phyloP scores from a whole-genome alignment of 2,329 filamentous ascomycete species.

The Leptographium wingfieldii region DNA sequence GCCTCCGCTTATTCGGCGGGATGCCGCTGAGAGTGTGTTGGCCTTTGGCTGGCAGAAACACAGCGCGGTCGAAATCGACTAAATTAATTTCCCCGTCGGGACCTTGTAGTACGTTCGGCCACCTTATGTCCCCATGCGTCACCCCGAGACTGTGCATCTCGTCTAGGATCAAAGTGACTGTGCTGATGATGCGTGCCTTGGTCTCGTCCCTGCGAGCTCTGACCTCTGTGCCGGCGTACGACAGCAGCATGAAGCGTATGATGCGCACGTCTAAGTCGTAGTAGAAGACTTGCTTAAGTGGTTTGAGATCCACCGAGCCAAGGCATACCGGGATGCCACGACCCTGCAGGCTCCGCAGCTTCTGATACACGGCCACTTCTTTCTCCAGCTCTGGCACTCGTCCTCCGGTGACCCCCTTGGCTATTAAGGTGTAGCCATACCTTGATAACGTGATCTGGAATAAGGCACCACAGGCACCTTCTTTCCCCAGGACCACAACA shows the following conservation, averaged over 20 bases:
- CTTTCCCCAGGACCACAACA: conserved; percentile 16
- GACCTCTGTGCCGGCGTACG: conserved; percentile 1
- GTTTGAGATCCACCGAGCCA: conserved; percentile 5
- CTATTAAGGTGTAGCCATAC: conserved; percentile 12
- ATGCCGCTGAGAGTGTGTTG: neutral
- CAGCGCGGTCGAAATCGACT: conserved; percentile 6
- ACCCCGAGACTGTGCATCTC: conserved; percentile 7
- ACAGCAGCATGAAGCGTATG: conserved; percentile 7
- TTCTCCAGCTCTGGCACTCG: conserved; percentile 2
- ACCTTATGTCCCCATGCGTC: conserved; percentile 5
- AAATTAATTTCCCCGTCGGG: neutral
- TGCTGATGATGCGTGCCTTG: neutral
- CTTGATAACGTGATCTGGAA: conserved; percentile 27
- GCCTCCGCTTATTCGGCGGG: neutral
- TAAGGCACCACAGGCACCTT: conserved; percentile 24
- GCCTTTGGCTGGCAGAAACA: neutral
- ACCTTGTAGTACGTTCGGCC: conserved; percentile 5
- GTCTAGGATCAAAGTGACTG: neutral
- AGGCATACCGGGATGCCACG: conserved; percentile 8
- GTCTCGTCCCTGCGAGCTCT: neutral
- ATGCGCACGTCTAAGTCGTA: conserved; percentile 8
- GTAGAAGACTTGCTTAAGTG: conserved; percentile 3
- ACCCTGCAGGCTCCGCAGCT: neutral
- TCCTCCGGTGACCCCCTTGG: conserved; percentile 20
- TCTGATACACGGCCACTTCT: neutral